A percentile compares a stretch with the other conserved stretches of the same genome.
Evolutionary conservation across 2,329 filamentous ascomycete genomes (phyloP).

Genomic region (Colletotrichum lupini): DNA sequence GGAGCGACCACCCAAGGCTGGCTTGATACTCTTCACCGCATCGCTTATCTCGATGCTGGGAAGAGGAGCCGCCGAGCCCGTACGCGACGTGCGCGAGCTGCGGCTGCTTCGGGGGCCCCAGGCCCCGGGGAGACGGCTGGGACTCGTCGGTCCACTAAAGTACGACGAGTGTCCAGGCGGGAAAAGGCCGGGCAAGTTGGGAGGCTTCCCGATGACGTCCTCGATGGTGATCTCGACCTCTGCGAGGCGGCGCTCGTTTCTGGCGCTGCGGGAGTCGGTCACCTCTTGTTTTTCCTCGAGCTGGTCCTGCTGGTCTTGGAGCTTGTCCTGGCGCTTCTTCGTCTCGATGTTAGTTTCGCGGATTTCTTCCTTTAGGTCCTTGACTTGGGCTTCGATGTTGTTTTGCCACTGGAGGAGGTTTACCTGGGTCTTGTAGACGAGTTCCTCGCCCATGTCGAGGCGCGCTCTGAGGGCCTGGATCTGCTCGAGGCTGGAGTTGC

Average conservation of each 20-base stretch:
- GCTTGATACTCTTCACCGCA: background rate
- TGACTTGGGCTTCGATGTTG: background rate
- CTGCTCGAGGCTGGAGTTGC: background rate
- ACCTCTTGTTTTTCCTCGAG: conserved; percentile 17
- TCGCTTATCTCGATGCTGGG: background rate
- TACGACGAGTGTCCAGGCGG: background rate
- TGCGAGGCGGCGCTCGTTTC: conserved; percentile 5
- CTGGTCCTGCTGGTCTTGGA: conserved; percentile 1
- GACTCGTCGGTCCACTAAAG: conserved; percentile 2
- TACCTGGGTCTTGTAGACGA: background rate
- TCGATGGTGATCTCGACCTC: background rate
- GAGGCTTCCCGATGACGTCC: background rate
- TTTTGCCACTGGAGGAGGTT: background rate
- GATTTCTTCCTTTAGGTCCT: background rate
- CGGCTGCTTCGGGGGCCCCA: background rate
- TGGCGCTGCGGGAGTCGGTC: conserved; percentile 5
- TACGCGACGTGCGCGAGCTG: background rate
- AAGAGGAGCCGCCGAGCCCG: background rate
- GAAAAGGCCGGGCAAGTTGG: background rate
- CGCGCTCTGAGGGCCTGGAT: background rate
- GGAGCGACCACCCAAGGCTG: background rate
- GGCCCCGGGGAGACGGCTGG: background rate
- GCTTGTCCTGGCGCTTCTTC: background rate
- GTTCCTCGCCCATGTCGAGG: background rate
- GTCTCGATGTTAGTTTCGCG: background rate